Percentiles rank a stretch among this genome's conserved stretches.
Evolutionary conservation across 2,329 filamentous ascomycete species (phyloP).

Genomic region (Fusarium xylarioides): DNA sequence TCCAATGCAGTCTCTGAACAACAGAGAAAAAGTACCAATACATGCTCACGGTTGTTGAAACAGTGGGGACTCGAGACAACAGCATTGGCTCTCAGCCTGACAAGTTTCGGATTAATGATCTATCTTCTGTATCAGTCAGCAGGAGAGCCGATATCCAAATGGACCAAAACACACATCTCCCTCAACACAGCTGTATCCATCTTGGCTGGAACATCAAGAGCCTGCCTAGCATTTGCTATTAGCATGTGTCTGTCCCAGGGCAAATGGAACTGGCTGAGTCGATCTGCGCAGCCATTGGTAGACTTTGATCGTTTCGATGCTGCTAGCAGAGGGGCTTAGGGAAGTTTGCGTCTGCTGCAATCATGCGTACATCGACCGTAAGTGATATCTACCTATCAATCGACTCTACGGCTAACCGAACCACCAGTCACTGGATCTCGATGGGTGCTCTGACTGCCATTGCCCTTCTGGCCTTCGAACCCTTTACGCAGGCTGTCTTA

Average conservation of each 20-base stretch:
- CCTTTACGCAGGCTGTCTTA: slow-evolving; percentile 9
- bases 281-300: background rate
- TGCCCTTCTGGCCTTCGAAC: background rate
- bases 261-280: slow-evolving; percentile 29
- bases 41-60: background rate
- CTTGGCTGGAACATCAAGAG: slow-evolving; percentile 5
- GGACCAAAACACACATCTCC: background rate
- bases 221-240: background rate
- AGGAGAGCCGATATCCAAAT: slow-evolving; percentile 7
- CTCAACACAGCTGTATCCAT: slow-evolving; percentile 26
- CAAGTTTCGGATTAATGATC: background rate
- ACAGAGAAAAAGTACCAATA: too few relatives aligned
- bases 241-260: slow-evolving; percentile 24
- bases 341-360: slow-evolving; percentile 4
- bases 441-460: slow-evolving; percentile 2
- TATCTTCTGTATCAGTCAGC: background rate
- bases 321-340: slow-evolving; percentile 22
- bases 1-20: too few relatives aligned
- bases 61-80: background rate
- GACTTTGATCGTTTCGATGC: slow-evolving; percentile 33
- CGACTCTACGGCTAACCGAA: background rate
- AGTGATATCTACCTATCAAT: background rate
- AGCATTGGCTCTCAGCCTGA: background rate
- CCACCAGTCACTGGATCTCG: background rate
- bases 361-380: slow-evolving; percentile 10